Evolutionary conservation across 2,329 filamentous ascomycete genomes (phyloP).

Genomic region (Decorospora gaudefroyi): DNA sequence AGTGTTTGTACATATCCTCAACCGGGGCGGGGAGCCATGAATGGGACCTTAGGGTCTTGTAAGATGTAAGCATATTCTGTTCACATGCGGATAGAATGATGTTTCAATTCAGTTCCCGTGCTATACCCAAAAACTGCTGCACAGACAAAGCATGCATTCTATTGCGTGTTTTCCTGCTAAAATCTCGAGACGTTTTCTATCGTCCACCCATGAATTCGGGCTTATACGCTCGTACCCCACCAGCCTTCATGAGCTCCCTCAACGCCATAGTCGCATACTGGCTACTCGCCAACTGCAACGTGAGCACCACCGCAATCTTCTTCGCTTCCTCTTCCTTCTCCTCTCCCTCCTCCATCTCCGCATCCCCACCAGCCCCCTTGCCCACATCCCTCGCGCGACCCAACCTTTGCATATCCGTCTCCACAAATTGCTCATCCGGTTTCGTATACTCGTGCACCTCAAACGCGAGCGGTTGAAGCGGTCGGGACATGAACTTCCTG

Average conservation of each 20-base stretch:
- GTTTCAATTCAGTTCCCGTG: no score
- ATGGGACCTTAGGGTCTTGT: no score
- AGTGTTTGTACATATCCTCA: no score
- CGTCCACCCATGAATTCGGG: conserved; percentile 63
- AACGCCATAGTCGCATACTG: conserved; percentile 86
- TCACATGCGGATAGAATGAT: no score
- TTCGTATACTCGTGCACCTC: conserved; percentile 71
- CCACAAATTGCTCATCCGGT: conserved; percentile 80
- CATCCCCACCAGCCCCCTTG: conserved; percentile 55
- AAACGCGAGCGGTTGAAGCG: conserved; percentile 65
- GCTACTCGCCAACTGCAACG: conserved; percentile 75
- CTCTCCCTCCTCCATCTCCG: conserved; percentile 44
- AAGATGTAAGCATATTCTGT: no score
- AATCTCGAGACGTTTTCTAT: no score
- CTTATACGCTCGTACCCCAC: conserved; percentile 64
- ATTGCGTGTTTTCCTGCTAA: no score
- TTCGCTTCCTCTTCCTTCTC: conserved; percentile 29
- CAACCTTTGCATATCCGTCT: conserved; percentile 80
- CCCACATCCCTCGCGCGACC: conserved; percentile 48
- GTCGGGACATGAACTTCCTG: conserved; percentile 77
- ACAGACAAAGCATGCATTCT: no score
- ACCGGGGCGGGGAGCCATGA: no score
- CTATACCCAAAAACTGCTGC: background rate
- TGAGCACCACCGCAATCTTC: conserved; percentile 71
- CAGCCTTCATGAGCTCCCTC: conserved; percentile 73